Evolutionary conservation across 768 basidiomycete genomes (phyloP), one percentile per base, ranked within the genome.

Genomic region (Kwoniella heveanensis): DNA sequence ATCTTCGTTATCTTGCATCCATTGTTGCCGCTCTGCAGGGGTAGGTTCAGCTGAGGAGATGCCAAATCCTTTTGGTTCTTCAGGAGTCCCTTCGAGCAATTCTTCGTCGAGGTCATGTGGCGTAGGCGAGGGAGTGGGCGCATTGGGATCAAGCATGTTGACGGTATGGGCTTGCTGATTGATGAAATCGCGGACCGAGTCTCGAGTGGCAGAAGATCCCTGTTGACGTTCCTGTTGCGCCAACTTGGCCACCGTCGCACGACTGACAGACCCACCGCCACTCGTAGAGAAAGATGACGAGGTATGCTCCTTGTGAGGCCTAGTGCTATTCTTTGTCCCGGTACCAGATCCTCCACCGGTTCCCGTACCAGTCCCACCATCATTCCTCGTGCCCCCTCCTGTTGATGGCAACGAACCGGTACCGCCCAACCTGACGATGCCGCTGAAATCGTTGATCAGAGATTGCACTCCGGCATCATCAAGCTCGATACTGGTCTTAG

Each of bases 131-230:
- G 78, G 76, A 9, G 76, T 73, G 1, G 74, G 77, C 0, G 68
- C 77, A 54, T 79, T 79, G 13, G 78, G 78, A 60, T 79, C 78
- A 26, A 54, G 46, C 53, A 76, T 48, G 57, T 72, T 74, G 22
- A 64, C 57, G 2, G 75, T 74, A 19, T 72, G 61, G 1, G 78
- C 70, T 63, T 79, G 78, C 15, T 59, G 50, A 8, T 66, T 62
- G 17, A 79, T 62, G 29, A 72, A 74, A 44, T 69, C 53, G 9
- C 60, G 69, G 17, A 77, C 73, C 21, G 70, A 37, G 25, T 63
- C 65, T 26, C 66, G 59, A 7, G 63, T 59, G 32, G 29, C 48
- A 32, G 49, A n/a, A 4, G 46, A 17, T 52, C 60, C 55, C 12
- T 48, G 51, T 50, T 32, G 24, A 15, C 62, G 61, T 24, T 64